Percentiles rank a stretch among this genome's conserved stretches.
These are phyloP conservation scores for Penicillium roqueforti DNA, from an alignment of 495 filamentous ascomycete species.

Conservation along the genomic window DNA sequence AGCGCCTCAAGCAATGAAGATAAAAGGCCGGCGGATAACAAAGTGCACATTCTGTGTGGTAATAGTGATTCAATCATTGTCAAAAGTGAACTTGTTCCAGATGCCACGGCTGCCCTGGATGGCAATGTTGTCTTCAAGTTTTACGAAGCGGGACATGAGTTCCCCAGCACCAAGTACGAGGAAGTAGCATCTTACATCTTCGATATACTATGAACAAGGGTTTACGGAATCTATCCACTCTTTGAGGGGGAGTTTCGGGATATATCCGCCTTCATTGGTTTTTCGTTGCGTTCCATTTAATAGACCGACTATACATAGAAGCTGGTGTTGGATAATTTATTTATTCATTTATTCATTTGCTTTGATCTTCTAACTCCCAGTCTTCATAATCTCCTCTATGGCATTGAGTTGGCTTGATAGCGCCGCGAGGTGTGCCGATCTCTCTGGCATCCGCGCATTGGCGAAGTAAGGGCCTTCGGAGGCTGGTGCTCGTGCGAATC, in stretches of 20 bases:
- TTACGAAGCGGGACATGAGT: conserved; percentile 54
- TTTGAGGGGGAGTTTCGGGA: conserved; percentile 4
- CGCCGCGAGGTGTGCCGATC: conserved; percentile 30
- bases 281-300: neutral
- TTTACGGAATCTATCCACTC: neutral
- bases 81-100: conserved; percentile 52
- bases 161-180: conserved; percentile 51
- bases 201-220: conserved; percentile 30
- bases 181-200: conserved; percentile 47
- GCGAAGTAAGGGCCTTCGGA: conserved; percentile 40
- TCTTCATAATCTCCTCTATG: conserved; percentile 34
- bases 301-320: conserved; percentile 29
- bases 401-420: conserved; percentile 35
- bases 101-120: conserved; percentile 47
- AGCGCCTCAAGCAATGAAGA: conserved; percentile 17
- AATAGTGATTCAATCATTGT: conserved; percentile 51
- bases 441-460: conserved; percentile 31
- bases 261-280: neutral
- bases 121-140: conserved; percentile 46
- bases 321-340: neutral
- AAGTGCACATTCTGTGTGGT: conserved; percentile 54
- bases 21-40: conserved; percentile 40
- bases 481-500: conserved; percentile 31
- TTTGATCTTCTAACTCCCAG: conserved; percentile 5
- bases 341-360: conserved; percentile 16